Evolutionary conservation across 2,329 filamentous ascomycete genomes (phyloP), one percentile per base, ranked within the genome.

Genomic region (Myriosclerotinia scirpicola): DNA sequence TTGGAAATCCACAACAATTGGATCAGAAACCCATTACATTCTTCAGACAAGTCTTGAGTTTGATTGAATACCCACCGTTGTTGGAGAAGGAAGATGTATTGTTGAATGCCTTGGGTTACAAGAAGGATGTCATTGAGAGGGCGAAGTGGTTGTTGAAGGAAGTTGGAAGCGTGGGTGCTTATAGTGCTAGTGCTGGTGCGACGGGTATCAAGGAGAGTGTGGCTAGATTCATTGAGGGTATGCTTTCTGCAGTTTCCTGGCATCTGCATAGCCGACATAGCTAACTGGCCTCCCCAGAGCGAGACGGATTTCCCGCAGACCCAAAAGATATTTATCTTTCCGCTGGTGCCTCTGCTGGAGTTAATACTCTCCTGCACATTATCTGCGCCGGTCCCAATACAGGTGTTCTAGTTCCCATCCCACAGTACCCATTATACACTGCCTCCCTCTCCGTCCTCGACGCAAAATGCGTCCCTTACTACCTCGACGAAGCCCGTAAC

Each of bases 21-120:
- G 95, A 97, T 81, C 95, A 99, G 85, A 96, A 98, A 84, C 95
- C 95, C 75, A 94, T 99, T 75, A 99, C 95, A 73, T 99, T 97
- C 84, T 97, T 99, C 87, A 89, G 95, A 73, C 94, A 99, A 81
- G 95, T 99, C 38, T 85, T 95, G 75, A 96, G 92, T 80, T 79
- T 99, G 69, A 80, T 98, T 67, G 95, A 99, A 83, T 93, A 98
- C 82, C 95, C 95, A 0, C 78, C 83, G 67, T 83, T 99, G 44
- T 84, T 99, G 68, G 85, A 97, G 76, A 89, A 96, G 74, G 87
- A 92, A 78, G 86, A 94, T 71, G 88, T 90, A n/a, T 81, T 98
- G 70, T 80, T 88, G 76, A 85, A 88, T 66, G 79, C 83, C 54
- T 85, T 98, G 72, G 93, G 90, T 71, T 99, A 98, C 83, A 90